A percentile compares a stretch with the other conserved stretches of the same genome.
phyloP scores from a whole-genome alignment of 805 yeast species.

The Teunomyces atbi region DNA sequence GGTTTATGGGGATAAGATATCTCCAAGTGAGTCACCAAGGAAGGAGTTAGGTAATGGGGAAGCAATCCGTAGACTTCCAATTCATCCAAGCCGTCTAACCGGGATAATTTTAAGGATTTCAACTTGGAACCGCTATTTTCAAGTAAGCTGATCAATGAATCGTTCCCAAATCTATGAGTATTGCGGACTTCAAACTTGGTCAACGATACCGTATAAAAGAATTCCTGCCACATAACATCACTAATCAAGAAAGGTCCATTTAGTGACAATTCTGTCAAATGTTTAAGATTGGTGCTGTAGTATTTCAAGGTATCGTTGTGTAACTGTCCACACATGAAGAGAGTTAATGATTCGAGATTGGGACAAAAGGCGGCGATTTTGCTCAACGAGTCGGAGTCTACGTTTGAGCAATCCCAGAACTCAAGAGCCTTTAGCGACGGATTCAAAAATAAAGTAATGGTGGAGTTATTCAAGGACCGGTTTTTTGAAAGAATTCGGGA shows the following conservation, averaged over 20 bases:
- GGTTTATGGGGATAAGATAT: slow-evolving; percentile 67
- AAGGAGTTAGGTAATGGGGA: slow-evolving; percentile 54
- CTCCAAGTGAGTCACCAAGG: slow-evolving; percentile 55
- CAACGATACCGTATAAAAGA: slow-evolving; percentile 58
- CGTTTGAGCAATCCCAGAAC: slow-evolving; percentile 90
- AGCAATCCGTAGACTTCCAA: slow-evolving; percentile 57
- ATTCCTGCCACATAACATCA: slow-evolving; percentile 72
- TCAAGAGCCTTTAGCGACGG: slow-evolving; percentile 56
- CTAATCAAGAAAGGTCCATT: slow-evolving; percentile 90
- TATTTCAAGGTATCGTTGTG: slow-evolving; percentile 73
- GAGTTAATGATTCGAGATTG: slow-evolving; percentile 56
- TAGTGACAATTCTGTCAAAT: slow-evolving; percentile 55
- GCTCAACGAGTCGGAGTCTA: slow-evolving; percentile 62
- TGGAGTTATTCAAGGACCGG: slow-evolving; percentile 70
- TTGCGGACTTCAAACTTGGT: slow-evolving; percentile 63
- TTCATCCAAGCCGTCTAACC: slow-evolving; percentile 70
- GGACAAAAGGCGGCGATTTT: slow-evolving; percentile 81
- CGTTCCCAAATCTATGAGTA: slow-evolving; percentile 79
- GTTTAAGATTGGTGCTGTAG: slow-evolving; percentile 54
- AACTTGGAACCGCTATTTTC: slow-evolving; percentile 56
- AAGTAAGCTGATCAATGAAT: slow-evolving; percentile 59
- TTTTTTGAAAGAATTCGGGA: slow-evolving; percentile 77
- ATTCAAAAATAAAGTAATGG: slow-evolving; percentile 71
- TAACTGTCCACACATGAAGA: slow-evolving; percentile 92
- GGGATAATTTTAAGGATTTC: slow-evolving; percentile 55